phyloP scores from a whole-genome alignment of 768 basidiomycete genomes.

The Hebeloma cylindrosporum region DNA sequence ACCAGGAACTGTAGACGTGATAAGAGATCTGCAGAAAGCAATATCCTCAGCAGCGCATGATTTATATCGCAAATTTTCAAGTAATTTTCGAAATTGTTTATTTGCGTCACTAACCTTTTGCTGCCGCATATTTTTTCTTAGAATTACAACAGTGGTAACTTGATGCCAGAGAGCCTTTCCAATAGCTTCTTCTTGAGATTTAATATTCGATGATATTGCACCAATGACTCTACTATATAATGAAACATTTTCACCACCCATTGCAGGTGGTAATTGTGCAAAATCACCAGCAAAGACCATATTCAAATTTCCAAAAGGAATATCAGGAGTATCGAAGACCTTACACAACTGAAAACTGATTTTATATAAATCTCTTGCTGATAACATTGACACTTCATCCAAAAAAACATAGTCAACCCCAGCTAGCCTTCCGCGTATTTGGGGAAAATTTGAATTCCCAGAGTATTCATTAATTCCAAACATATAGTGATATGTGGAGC shows the following conservation, averaged over 20 bases:
- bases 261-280: conserved; percentile 40
- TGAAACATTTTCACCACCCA: conserved; percentile 18
- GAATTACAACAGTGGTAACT: conserved; percentile 31
- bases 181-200: conserved; percentile 22
- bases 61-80: conserved; percentile 41
- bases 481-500: conserved; percentile 32
- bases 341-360: conserved; percentile 25
- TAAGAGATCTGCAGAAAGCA: conserved; percentile 27
- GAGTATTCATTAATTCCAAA: conserved; percentile 25
- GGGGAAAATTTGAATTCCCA: neutral
- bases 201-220: neutral
- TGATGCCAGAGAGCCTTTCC: conserved; percentile 36
- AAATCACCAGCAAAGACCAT: conserved; percentile 47
- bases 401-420: conserved; percentile 40
- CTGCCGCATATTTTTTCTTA: conserved; percentile 38
- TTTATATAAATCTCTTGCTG: conserved; percentile 26
- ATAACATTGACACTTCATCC: conserved; percentile 45
- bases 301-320: conserved; percentile 36
- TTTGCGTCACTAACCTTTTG: conserved; percentile 20
- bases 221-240: conserved; percentile 10
- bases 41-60: conserved; percentile 39
- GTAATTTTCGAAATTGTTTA: conserved; percentile 23
- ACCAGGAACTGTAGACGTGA: conserved; percentile 17
- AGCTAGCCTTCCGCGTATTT: conserved; percentile 17
- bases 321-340: conserved; percentile 15